Conservation (phyloP, 345 rosid species). For the Populus simonii region DNA sequence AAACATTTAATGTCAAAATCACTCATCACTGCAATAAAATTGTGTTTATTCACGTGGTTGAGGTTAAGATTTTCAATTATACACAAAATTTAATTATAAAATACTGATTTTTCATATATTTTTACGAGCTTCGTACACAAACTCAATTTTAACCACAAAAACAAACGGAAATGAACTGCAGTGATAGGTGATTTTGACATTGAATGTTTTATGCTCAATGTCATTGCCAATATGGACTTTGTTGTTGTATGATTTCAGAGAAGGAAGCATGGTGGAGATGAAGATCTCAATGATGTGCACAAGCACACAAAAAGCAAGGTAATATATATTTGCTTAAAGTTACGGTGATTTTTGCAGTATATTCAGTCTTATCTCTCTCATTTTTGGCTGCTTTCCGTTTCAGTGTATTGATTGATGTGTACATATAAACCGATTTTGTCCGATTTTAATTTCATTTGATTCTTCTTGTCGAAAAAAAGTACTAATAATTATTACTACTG, state of each 20-base stretch:
- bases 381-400: not conserved
- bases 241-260: conserved; percentile 50
- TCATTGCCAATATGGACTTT: conserved; percentile 2
- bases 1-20: too few relatives aligned
- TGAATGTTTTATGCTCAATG: not conserved
- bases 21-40: too few relatives aligned
- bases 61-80: too few relatives aligned
- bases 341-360: not conserved
- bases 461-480: too few relatives aligned
- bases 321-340: conserved; percentile 10
- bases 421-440: too few relatives aligned
- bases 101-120: fast-evolving
- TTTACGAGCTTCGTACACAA: too few relatives aligned
- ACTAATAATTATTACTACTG: too few relatives aligned
- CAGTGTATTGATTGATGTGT: too few relatives aligned
- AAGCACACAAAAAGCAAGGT: conserved; percentile 96
- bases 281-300: conserved; percentile 72
- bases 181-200: not conserved
- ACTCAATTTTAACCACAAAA: too few relatives aligned
- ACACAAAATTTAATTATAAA: too few relatives aligned
- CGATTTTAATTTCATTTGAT: too few relatives aligned
- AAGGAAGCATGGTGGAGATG: conserved; percentile 92
- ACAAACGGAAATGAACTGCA: not conserved
- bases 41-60: too few relatives aligned
- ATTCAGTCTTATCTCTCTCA: not conserved